A percentile compares a stretch with the other conserved stretches of the same genome.
Evolutionary conservation across 352 stramenopile species (phyloP).

Genomic region (Aphanomyces astaci): DNA sequence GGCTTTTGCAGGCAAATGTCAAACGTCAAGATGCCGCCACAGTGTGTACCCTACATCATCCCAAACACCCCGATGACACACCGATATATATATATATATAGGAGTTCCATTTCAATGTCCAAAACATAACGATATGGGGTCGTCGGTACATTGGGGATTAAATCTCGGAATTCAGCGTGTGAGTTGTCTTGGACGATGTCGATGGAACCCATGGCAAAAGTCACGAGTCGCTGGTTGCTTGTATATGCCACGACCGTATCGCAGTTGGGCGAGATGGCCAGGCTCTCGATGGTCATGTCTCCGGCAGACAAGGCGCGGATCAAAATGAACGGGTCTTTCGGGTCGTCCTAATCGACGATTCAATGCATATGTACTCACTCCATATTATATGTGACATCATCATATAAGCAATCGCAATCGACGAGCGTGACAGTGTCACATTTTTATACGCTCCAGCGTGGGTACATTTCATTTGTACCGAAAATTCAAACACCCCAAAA

Average conservation of each 20-base stretch:
- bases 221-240: conserved; percentile 57
- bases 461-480: conserved; percentile 31
- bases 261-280: conserved; percentile 55
- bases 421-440: no score
- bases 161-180: conserved; percentile 46
- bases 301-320: conserved; percentile 58
- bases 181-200: conserved; percentile 68
- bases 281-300: conserved; percentile 66
- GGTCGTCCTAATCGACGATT: no score
- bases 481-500: conserved; percentile 68
- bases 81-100: no score
- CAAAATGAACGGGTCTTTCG: conserved; percentile 70
- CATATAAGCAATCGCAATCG: no score
- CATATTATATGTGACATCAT: no score
- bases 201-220: conserved; percentile 58
- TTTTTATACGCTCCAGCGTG: neutral
- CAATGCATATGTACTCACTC: no score
- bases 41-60: conserved; percentile 43
- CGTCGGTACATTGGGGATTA: conserved; percentile 41
- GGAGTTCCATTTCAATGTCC: no score
- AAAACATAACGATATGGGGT: neutral
- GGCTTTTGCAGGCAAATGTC: conserved; percentile 79
- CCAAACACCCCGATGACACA: no score
- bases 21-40: conserved; percentile 54
- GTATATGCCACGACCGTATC: conserved; percentile 56